Percentiles rank a stretch among this genome's conserved stretches.
Evolutionary conservation across 139 green algal genomes (phyloP).

Genomic region (Chlamydomonas incerta): DNA sequence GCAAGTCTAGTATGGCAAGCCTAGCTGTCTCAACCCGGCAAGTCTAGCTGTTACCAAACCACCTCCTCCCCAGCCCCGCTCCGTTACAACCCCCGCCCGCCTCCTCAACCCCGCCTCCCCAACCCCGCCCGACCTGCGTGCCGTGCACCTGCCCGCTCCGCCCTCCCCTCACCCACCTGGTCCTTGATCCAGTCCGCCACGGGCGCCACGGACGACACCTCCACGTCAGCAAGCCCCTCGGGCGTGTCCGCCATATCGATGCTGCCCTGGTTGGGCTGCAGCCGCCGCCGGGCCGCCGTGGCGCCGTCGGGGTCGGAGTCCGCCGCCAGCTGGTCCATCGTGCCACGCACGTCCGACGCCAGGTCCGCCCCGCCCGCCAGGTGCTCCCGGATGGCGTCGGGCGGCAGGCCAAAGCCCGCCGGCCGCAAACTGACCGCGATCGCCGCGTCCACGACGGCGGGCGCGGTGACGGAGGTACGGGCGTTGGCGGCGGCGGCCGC

Average conservation of each 20-base stretch:
- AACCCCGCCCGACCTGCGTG: too few relatives aligned
- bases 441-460: constrained; percentile 23
- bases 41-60: too few relatives aligned
- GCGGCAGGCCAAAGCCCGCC: background rate
- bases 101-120: too few relatives aligned
- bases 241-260: constrained; percentile 51
- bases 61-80: too few relatives aligned
- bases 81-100: too few relatives aligned
- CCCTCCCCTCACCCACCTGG: background rate
- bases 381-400: background rate
- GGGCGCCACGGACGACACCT: constrained; percentile 22
- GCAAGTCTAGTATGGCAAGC: too few relatives aligned
- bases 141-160: too few relatives aligned
- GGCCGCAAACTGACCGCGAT: constrained; percentile 16
- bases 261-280: background rate
- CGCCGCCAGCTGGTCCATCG: background rate
- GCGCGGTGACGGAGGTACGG: background rate
- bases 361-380: constrained; percentile 1
- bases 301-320: background rate
- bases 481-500: background rate
- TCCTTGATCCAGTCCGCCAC: constrained; percentile 48
- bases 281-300: background rate
- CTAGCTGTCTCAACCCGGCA: too few relatives aligned
- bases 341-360: background rate
- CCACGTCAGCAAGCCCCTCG: constrained; percentile 56